Conservation (phyloP, 108 stramenopile genomes). For the Cyclotella choctawhatcheeana region DNA sequence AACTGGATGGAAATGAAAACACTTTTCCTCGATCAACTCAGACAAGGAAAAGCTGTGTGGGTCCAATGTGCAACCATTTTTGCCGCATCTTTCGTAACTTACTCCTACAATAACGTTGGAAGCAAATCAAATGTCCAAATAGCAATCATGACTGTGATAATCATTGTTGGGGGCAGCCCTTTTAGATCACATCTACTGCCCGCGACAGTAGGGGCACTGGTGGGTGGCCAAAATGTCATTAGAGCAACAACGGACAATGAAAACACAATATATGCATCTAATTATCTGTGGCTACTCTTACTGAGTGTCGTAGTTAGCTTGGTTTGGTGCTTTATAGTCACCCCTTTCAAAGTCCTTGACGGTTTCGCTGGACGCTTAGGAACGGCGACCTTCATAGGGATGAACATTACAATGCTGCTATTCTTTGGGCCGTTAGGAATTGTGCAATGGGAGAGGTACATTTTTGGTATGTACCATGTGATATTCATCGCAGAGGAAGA, state of each 20-base stretch:
- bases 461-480: conserved; percentile 45
- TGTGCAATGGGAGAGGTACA: conserved; percentile 59
- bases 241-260: conserved; percentile 23
- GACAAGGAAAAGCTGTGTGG: conserved; percentile 41
- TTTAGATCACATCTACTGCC: conserved; percentile 39
- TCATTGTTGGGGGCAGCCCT: conserved; percentile 47
- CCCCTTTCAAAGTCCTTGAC: conserved; percentile 32
- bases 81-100: conserved; percentile 38
- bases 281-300: conserved; percentile 50
- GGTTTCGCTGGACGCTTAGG: conserved; percentile 54
- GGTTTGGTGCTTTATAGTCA: conserved; percentile 39
- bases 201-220: conserved; percentile 52
- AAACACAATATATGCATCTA: conserved; percentile 4
- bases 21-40: too few species aligned
- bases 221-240: conserved; percentile 62
- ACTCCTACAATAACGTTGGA: conserved; percentile 41
- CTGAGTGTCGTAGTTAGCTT: conserved; percentile 32
- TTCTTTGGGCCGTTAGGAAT: conserved; percentile 49
- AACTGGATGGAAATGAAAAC: too few species aligned
- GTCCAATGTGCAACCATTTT: conserved; percentile 41
- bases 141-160: conserved; percentile 57
- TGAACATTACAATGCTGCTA: conserved; percentile 54
- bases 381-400: conserved; percentile 56
- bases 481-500: conserved; percentile 45
- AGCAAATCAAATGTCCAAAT: conserved; percentile 47